These are phyloP conservation scores for Saccharomycopsis fodiens DNA, from an alignment of 805 yeast species.

Conservation along the genomic window DNA sequence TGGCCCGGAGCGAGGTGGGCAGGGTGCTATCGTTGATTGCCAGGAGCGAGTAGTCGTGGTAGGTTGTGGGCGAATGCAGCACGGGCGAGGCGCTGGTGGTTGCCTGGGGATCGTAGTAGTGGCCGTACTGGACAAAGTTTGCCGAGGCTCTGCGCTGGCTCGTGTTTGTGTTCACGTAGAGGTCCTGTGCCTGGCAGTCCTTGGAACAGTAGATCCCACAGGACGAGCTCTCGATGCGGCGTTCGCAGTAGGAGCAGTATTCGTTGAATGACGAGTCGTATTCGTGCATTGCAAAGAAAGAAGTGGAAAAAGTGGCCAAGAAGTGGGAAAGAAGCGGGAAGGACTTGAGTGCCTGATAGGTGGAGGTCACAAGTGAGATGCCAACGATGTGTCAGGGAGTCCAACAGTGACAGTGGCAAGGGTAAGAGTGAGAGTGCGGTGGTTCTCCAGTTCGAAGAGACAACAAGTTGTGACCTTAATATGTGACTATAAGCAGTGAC, in stretches of 20 bases:
- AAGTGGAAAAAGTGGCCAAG: too few species aligned
- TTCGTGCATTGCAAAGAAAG: not conserved
- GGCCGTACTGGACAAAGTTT: constrained; percentile 7
- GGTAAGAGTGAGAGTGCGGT: not conserved
- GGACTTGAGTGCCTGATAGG: too few species aligned
- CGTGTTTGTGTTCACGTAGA: constrained; percentile 11
- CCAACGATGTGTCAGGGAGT: too few species aligned
- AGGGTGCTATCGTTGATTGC: constrained; percentile 10
- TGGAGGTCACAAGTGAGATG: too few species aligned
- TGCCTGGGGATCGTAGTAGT: constrained; percentile 6
- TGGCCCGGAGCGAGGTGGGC: constrained; percentile 10
- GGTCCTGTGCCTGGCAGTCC: constrained; percentile 11
- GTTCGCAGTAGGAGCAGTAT: constrained; percentile 14
- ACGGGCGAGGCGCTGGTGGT: not conserved
- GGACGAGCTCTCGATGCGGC: not conserved
- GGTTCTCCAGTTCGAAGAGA: too few species aligned
- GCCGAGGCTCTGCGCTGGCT: constrained; percentile 1
- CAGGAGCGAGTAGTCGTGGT: constrained; percentile 14
- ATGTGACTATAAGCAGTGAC: too few species aligned
- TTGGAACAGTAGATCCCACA: constrained; percentile 13
- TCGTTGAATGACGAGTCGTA: constrained; percentile 16
- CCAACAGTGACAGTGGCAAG: not conserved
- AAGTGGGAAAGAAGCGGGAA: too few species aligned
- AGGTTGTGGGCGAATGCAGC: not conserved
- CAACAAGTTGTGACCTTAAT: too few species aligned